A percentile compares a stretch with the other conserved stretches of the same genome.
phyloP scores from a whole-genome alignment of 176 grass and related monocot species.

The Oryza punctata region DNA sequence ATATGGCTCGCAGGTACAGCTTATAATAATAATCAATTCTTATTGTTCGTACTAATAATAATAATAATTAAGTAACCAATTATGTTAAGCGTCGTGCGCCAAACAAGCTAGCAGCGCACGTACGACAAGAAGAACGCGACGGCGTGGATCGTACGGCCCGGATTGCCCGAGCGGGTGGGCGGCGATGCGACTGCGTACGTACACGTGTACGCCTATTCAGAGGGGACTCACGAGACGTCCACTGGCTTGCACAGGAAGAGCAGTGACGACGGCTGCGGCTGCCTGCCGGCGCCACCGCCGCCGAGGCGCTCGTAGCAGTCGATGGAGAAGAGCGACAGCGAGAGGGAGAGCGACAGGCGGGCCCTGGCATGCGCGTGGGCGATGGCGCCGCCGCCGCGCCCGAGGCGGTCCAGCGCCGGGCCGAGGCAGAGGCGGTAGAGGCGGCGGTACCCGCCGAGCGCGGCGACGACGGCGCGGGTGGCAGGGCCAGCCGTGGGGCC shows the following conservation, averaged over 20 bases:
- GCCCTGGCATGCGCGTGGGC: slow-evolving; percentile 43
- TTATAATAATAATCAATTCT: slow-evolving; percentile 16
- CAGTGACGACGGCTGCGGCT: slow-evolving; percentile 66
- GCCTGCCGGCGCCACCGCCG: slow-evolving; percentile 32
- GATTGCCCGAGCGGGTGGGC: background rate
- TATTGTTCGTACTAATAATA: slow-evolving; percentile 8
- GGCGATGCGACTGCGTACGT: background rate
- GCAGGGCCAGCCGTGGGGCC: slow-evolving; percentile 5
- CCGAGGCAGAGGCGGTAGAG: slow-evolving; percentile 92
- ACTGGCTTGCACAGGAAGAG: slow-evolving; percentile 89
- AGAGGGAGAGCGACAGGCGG: slow-evolving; percentile 75
- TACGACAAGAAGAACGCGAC: background rate
- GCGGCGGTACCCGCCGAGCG: slow-evolving; percentile 92
- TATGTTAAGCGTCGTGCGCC: slow-evolving; percentile 26
- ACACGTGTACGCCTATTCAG: background rate
- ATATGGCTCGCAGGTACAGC: slow-evolving; percentile 40
- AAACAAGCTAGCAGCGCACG: background rate
- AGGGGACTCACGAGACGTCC: slow-evolving; percentile 70
- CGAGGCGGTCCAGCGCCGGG: slow-evolving; percentile 77
- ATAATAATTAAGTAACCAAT: background rate
- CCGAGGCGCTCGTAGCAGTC: slow-evolving; percentile 98
- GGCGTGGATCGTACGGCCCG: background rate
- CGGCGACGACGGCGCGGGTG: slow-evolving; percentile 73
- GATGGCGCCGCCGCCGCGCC: background rate
- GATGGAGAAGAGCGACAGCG: slow-evolving; percentile 98